Base-by-base conservation (phyloP, 73 alveolate genomes). In the Breviolum minutum region DNA sequence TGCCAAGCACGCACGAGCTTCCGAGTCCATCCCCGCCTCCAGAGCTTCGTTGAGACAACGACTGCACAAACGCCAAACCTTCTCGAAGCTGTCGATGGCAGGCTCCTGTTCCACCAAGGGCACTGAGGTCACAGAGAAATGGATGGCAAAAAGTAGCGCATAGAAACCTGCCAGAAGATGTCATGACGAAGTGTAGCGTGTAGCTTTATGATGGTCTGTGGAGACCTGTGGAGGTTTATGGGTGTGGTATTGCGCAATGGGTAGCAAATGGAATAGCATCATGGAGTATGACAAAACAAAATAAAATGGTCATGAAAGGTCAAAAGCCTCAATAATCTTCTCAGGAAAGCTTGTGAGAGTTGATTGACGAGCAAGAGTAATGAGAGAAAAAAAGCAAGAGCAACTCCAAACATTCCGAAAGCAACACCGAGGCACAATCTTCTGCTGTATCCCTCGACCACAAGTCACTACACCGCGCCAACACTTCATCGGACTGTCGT, bases 31-130 rank as follows among this genome's bases (percentile, higher is more conserved):
- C 24, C 98, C 98, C 6, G 98, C 98, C 11, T 61, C 79, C 30
- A 92, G 19, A 22, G 98, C 98, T 27, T 92, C 81, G 40, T 64
- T 48, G 64, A 92, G 90, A 26, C 98, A 92, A 7, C 69, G 69
- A 22, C 80, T 92, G 98, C 98, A 92, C 10, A 92, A 73, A 17
- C 81, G 86, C 80, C 86, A 73, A 16, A 76, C 48, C 90, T 92
- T 92, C 26, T 92, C 90, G 80, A 74, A 26, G 48, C 81, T 74
- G 81, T 74, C 90, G 26, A 92, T 73, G 26, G 60, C 82, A 14
- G 98, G 98, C 91, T 92, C 98, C 80, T 92, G 91, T 30, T 77
- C 97, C 98, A 92, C 91, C 86, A 92, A 54, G 68, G 86, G 91
- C 66, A 92, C 98, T 10, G 90, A 32, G 54, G 54, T 61, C 91